Percentiles rank a stretch among this genome's conserved stretches.
These are phyloP conservation scores for Cucurbita moschata DNA, from an alignment of 306 rosid genomes.

Conservation along the genomic window DNA sequence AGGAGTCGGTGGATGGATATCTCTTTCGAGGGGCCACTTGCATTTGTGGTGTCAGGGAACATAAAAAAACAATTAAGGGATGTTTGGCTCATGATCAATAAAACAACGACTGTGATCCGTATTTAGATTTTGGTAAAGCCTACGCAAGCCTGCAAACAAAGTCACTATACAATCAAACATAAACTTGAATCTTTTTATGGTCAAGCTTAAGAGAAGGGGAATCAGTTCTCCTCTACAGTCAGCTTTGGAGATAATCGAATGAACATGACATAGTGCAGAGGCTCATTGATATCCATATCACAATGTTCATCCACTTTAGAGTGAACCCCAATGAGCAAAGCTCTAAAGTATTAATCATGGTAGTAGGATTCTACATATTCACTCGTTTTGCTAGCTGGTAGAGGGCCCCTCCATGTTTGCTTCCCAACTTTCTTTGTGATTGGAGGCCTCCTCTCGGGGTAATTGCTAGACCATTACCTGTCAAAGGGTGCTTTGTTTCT, in stretches of 20 bases:
- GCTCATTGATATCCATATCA: not conserved
- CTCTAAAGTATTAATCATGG: slow-evolving; percentile 8
- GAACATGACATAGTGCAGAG: slow-evolving; percentile 3
- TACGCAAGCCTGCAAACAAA: not conserved
- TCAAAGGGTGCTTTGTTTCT: not conserved
- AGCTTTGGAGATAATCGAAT: not conserved
- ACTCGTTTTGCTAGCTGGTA: slow-evolving; percentile 30
- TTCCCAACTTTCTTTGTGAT: not conserved
- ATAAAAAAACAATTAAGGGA: not conserved
- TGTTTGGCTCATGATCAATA: not conserved
- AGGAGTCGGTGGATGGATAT: slow-evolving; percentile 1
- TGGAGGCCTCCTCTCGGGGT: not conserved
- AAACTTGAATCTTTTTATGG: not conserved
- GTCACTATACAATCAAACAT: not conserved
- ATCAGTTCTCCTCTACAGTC: not conserved
- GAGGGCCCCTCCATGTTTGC: slow-evolving; percentile 19
- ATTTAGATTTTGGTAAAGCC: too few species aligned
- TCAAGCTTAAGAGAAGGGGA: not conserved
- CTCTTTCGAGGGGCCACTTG: not conserved
- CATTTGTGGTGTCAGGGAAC: not conserved
- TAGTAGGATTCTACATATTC: slow-evolving; percentile 16
- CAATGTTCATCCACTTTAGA: slow-evolving; percentile 10
- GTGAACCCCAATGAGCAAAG: slow-evolving; percentile 1
- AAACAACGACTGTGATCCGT: not conserved
- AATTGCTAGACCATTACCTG: not conserved